Evolutionary conservation across 495 filamentous ascomycete species (phyloP).

Genomic region (Talaromyces liani): DNA sequence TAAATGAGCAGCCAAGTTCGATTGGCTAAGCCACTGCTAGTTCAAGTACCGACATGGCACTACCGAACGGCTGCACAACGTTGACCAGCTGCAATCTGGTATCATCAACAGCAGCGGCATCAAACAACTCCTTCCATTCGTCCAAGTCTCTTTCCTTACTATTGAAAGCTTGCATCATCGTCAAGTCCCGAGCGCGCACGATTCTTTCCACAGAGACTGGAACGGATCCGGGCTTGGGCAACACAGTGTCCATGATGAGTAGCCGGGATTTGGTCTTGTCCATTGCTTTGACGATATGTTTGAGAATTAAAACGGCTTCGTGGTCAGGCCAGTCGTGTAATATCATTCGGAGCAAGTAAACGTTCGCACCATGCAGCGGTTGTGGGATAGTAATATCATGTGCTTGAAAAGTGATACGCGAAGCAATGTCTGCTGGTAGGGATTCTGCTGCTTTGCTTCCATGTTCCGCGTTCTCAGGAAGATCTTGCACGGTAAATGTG

Average conservation of each 20-base stretch:
- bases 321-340: constrained; percentile 53
- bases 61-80: not conserved
- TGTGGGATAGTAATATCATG: constrained; percentile 51
- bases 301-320: constrained; percentile 44
- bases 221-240: constrained; percentile 26
- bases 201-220: constrained; percentile 17
- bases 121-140: constrained; percentile 20
- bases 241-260: constrained; percentile 33
- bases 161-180: constrained; percentile 33
- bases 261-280: constrained; percentile 27
- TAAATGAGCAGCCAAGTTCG: no score
- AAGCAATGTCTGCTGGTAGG: not conserved
- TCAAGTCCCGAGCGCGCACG: constrained; percentile 25
- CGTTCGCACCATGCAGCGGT: constrained; percentile 41
- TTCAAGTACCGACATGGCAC: not conserved
- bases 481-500: constrained; percentile 21
- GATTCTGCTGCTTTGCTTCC: not conserved
- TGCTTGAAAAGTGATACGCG: not conserved
- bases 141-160: constrained; percentile 29
- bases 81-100: not conserved
- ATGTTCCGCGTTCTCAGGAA: constrained; percentile 5
- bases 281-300: constrained; percentile 45
- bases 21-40: not conserved
- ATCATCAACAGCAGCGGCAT: not conserved
- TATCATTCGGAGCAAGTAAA: constrained; percentile 52